Evolutionary conservation across 2,329 filamentous ascomycete genomes (phyloP), one percentile per base, ranked within the genome.

Genomic region (Lasiodiplodia sp.): DNA sequence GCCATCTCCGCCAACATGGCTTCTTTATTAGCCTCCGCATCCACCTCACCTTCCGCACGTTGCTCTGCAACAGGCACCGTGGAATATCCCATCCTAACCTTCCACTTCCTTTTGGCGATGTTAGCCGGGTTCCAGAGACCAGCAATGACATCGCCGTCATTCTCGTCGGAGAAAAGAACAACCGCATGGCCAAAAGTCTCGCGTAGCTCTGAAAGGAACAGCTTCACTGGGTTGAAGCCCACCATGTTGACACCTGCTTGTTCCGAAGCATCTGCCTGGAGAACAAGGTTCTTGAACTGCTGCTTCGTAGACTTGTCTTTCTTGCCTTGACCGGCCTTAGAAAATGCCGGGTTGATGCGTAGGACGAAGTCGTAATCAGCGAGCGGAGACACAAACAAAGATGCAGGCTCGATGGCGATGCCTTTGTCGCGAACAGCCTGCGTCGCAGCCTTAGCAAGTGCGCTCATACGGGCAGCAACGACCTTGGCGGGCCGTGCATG

Each of bases 361-460:
- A 99, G 83, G n/a, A 95, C 82, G 71, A 98, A 91, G 77, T 98
- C 93, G 78, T 94, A 99, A 72, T 97, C 94, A 11, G 80, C 79
- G 6, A 93, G 83, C 0, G 90, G 88, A 3, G 91, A 85, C n/a
- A 87, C 83, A 81, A 98, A 98, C 10, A 98, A 84, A 1, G 82
- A 79, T 38, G 83, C 81, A 1, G 86, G 79, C 58, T 90, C 53
- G 1, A 83, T 75, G 6, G 69, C 63, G 2, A 77, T 37, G 31
- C 71, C 70, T 55, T 77, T 72, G 31, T 71, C 68, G 10, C 73
- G 68, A n/a, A 79, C 81, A 12, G 91, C 78, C 64, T 87, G 87
- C 75, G 87, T 87, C 12, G 93, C 93, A 2, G 93, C 92, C 72
- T 91, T 90, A 7, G 95, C 93, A 2, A 99, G 84, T 4, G 88